Evolutionary conservation across 345 rosid genomes (phyloP), one percentile per base, ranked within the genome.

Genomic region (Punica granatum): DNA sequence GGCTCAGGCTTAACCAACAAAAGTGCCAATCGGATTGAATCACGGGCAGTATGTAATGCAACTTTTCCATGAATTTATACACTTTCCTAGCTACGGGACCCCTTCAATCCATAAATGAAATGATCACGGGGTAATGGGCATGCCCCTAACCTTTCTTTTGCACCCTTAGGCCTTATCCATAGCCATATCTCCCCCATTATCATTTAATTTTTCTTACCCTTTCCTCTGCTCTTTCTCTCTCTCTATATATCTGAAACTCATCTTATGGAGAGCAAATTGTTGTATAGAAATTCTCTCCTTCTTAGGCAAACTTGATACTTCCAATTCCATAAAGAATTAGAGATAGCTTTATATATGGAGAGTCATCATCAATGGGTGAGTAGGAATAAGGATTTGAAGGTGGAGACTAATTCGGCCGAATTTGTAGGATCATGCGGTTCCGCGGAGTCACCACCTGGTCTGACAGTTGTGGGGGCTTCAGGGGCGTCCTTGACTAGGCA

Each of bases 401-500:
- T 77, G 67, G 81, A 83, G 68, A 56, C 61, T 30, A 56, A 56
- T 16, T 56, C 61, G 34, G 21, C 36, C 11, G 43, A 61, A 21
- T 61, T 61, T 16, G 14, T 18, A 37, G 70, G 73, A 76, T 66
- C 79, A 41, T 53, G 66, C 4, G 72, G 65, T 60, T 66, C 70
- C 7, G 81, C 36, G 25, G 61, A 26, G 65, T 66, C 19, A 11
- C 51, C 0, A 63, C 43, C 30, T 25, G 41, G 41, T 37, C 6
- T 37, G 41, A 11, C 34, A 0, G 61, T 56, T 7, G 33, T 18
- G 34, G 61, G 32, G 5, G 34, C 61, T 56, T 4, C 61, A 25
- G 28, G 7, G 7, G 73, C 0, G 63, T 61, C 19, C 79, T 85
- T 7, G 11, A 65, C 82, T 7, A 81, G 93, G 69, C 96, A 87